Evolutionary conservation across 108 stramenopile species (phyloP).

Genomic region (Parmales sp.): DNA sequence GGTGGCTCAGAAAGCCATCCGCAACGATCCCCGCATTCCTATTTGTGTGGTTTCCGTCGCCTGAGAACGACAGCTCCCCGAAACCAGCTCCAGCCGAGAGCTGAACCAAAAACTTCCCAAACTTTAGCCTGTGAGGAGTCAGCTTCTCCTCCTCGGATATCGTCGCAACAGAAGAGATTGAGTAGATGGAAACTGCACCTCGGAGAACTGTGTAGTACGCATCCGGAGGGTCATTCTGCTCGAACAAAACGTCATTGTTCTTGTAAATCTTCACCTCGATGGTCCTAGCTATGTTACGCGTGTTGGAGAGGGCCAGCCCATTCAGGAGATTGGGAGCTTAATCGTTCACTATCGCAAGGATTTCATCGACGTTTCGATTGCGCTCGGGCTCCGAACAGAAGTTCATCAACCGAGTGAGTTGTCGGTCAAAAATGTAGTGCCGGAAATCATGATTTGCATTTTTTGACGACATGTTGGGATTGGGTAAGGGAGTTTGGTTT

Average conservation of each 20-base stretch:
- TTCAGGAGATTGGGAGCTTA: slow-evolving; percentile 21
- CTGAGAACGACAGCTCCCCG: slow-evolving; percentile 17
- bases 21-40: slow-evolving; percentile 22
- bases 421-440: too few relatives aligned
- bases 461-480: too few relatives aligned
- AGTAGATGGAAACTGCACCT: slow-evolving; percentile 25
- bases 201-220: slow-evolving; percentile 23
- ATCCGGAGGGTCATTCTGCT: slow-evolving; percentile 25
- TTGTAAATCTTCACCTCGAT: slow-evolving; percentile 14
- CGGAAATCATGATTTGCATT: too few relatives aligned
- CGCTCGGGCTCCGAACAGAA: too few relatives aligned
- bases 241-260: slow-evolving; percentile 19
- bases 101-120: slow-evolving; percentile 22
- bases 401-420: too few relatives aligned
- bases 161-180: background rate
- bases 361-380: slow-evolving; percentile 20
- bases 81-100: slow-evolving; percentile 15
- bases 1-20: slow-evolving; percentile 14
- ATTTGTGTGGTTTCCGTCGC: slow-evolving; percentile 18
- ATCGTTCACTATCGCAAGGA: slow-evolving; percentile 4
- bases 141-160: background rate
- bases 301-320: slow-evolving; percentile 19
- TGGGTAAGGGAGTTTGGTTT: too few relatives aligned
- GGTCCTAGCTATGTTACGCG: slow-evolving; percentile 2
- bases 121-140: background rate